Percentiles rank a stretch among this genome's conserved stretches.
These are phyloP conservation scores for Plectosphaerella cucumerina DNA, from an alignment of 2,329 filamentous ascomycete species.

Conservation along the genomic window DNA sequence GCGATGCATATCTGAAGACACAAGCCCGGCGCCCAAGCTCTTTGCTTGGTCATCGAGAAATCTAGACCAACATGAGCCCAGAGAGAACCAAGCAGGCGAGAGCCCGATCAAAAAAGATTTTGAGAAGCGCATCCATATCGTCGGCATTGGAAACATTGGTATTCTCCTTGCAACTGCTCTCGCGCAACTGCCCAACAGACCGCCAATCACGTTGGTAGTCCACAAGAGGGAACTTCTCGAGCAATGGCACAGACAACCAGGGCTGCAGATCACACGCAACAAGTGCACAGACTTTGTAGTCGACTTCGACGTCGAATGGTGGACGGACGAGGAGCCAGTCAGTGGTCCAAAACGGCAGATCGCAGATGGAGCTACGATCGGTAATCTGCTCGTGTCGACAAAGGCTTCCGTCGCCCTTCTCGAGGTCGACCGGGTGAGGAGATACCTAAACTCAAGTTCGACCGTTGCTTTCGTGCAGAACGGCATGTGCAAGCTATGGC, in stretches of 20 bases:
- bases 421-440: slow-evolving; percentile 53
- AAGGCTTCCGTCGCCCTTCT: slow-evolving; percentile 68
- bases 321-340: slow-evolving; percentile 40
- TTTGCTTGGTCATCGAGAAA: slow-evolving; percentile 31
- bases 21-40: slow-evolving; percentile 23
- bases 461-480: slow-evolving; percentile 85
- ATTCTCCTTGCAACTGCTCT: slow-evolving; percentile 73
- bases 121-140: slow-evolving; percentile 60
- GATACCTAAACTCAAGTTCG: slow-evolving; percentile 59
- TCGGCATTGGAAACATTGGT: slow-evolving; percentile 80
- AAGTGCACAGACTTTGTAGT: slow-evolving; percentile 16
- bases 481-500: slow-evolving; percentile 70
- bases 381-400: slow-evolving; percentile 72
- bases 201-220: slow-evolving; percentile 77
- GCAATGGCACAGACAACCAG: slow-evolving; percentile 39
- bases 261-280: slow-evolving; percentile 39
- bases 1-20: slow-evolving; percentile 19
- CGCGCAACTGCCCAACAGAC: slow-evolving; percentile 51
- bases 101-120: background rate
- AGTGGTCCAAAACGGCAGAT: slow-evolving; percentile 34
- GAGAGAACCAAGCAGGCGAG: background rate
- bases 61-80: slow-evolving; percentile 9
- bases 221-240: slow-evolving; percentile 51
- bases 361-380: slow-evolving; percentile 41
- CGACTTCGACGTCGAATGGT: slow-evolving; percentile 49